A percentile compares a stretch with the other conserved stretches of the same genome.
phyloP scores from a whole-genome alignment of 2,329 filamentous ascomycete species.

The Colletotrichum trifolii region DNA sequence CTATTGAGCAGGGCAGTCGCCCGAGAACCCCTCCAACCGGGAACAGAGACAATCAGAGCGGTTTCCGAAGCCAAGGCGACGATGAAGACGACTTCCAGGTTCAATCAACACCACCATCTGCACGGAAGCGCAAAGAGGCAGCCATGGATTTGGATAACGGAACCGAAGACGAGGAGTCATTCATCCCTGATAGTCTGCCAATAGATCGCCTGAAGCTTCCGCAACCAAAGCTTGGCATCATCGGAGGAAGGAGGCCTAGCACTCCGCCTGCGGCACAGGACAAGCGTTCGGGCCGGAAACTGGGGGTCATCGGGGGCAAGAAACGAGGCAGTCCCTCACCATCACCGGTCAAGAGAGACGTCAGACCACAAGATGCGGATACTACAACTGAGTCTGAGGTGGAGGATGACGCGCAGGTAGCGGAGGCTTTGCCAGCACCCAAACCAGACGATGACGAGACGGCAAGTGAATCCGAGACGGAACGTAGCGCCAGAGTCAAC shows the following conservation, averaged over 20 bases:
- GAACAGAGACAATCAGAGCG: too few species aligned
- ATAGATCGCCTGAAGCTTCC: background rate
- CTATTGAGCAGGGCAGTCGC: background rate
- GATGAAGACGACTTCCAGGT: constrained; percentile 65
- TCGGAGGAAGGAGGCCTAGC: too few species aligned
- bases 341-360: constrained; percentile 35
- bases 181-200: constrained; percentile 38
- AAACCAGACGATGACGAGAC: background rate
- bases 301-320: constrained; percentile 52
- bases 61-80: constrained; percentile 36
- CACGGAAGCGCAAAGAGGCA: constrained; percentile 39
- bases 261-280: constrained; percentile 36
- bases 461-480: too few species aligned
- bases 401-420: constrained; percentile 33
- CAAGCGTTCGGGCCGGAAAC: constrained; percentile 38
- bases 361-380: constrained; percentile 46
- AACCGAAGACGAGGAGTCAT: constrained; percentile 48
- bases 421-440: constrained; percentile 9
- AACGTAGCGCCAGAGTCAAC: too few species aligned
- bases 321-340: constrained; percentile 42
- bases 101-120: constrained; percentile 58
- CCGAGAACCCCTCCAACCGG: too few species aligned
- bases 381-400: constrained; percentile 58
- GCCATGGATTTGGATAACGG: constrained; percentile 42
- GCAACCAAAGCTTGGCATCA: too few species aligned